These are phyloP conservation scores for Amoebophrya sp. DNA, from an alignment of 169 alveolate genomes.

Conservation along the genomic window DNA sequence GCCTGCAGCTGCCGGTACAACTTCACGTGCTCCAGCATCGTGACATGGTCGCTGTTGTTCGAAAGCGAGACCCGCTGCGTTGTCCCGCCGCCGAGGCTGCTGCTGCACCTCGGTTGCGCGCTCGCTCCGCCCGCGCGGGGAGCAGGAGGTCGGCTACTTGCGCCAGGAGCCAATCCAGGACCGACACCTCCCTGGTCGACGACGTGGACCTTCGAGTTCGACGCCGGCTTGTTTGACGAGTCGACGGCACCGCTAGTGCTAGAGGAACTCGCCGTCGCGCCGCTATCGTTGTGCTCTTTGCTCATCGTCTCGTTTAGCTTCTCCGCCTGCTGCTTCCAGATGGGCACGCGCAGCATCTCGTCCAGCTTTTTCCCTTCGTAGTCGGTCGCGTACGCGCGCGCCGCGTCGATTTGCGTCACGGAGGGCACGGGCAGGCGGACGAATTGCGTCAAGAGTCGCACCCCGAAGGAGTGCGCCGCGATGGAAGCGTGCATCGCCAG, in stretches of 20 bases:
- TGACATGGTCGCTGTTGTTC: not conserved
- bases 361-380: not conserved
- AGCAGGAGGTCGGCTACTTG: no score
- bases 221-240: no score
- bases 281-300: not conserved
- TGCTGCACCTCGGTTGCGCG: no score
- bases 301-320: not conserved
- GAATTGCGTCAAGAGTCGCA: slow-evolving; percentile 7
- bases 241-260: no score
- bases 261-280: no score
- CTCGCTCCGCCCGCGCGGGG: no score
- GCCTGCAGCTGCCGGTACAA: slow-evolving; percentile 14
- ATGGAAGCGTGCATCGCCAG: slow-evolving; percentile 18
- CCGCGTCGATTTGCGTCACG: not conserved
- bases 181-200: no score
- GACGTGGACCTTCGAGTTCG: no score
- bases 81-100: no score
- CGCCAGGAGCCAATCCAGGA: no score
- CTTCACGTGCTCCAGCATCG: slow-evolving; percentile 1
- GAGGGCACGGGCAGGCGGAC: slow-evolving; percentile 9
- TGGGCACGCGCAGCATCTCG: not conserved
- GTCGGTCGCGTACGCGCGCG: not conserved
- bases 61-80: no score
- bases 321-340: not conserved
- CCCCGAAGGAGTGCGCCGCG: slow-evolving; percentile 14